Percentiles rank a stretch among this genome's conserved stretches.
phyloP scores from a whole-genome alignment of 2,329 filamentous ascomycete species.

The Claviceps lovelessii region DNA sequence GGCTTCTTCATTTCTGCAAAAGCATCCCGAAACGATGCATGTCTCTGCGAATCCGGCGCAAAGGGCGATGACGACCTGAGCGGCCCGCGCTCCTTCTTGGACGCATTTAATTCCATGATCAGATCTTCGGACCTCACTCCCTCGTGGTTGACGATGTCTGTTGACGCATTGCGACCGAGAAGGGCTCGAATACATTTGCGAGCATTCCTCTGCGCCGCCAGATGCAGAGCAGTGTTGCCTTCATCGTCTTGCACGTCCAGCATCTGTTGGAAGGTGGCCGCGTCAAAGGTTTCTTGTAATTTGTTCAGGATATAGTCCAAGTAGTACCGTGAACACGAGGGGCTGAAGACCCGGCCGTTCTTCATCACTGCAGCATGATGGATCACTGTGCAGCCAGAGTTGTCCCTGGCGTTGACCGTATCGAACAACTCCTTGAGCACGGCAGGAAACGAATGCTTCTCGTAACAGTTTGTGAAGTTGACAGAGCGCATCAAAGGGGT shows the following conservation, averaged over 20 bases:
- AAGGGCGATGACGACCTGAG: conserved; percentile 64
- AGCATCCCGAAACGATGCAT: conserved; percentile 38
- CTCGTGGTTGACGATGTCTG: conserved; percentile 68
- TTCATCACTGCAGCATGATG: conserved; percentile 89
- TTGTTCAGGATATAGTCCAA: conserved; percentile 81
- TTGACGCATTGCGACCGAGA: conserved; percentile 65
- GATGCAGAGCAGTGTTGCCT: conserved; percentile 72
- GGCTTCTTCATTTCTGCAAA: conserved; percentile 30
- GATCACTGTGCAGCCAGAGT: conserved; percentile 73
- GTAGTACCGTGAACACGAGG: conserved; percentile 83
- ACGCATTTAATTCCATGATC: conserved; percentile 60
- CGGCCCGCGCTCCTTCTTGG: conserved; percentile 50
- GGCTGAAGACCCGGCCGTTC: conserved; percentile 64
- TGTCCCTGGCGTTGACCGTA: conserved; percentile 68
- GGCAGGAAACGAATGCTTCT: conserved; percentile 77
- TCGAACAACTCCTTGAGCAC: conserved; percentile 72
- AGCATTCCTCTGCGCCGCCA: conserved; percentile 67
- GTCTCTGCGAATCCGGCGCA: conserved; percentile 46
- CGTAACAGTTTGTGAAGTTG: conserved; percentile 91
- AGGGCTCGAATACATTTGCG: conserved; percentile 77
- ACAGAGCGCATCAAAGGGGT: conserved; percentile 91
- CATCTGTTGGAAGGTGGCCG: conserved; percentile 60
- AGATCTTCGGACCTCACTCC: conserved; percentile 76
- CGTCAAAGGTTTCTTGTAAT: conserved; percentile 63
- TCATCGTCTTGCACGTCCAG: conserved; percentile 72